Conservation (phyloP, 805 yeast genomes). For the Cyberlindnera euphorbiiphila region DNA sequence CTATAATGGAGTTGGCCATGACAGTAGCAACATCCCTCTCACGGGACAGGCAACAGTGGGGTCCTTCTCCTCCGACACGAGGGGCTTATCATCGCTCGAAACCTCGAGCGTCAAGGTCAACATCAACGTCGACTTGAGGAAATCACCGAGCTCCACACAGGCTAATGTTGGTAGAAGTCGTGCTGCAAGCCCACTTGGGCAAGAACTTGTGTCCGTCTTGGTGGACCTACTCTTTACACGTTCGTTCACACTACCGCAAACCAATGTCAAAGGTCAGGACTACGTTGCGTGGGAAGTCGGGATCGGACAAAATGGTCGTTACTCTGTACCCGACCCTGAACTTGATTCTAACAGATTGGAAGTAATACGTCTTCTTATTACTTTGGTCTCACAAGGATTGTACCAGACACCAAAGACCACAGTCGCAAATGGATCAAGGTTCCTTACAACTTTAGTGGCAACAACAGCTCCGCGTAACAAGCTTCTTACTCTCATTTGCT, state of each 20-base stretch:
- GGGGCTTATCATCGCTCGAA: constrained; percentile 16
- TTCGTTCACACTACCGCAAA: constrained; percentile 48
- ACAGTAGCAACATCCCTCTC: background rate
- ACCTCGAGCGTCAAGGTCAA: constrained; percentile 18
- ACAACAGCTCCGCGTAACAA: constrained; percentile 43
- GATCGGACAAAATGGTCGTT: constrained; percentile 43
- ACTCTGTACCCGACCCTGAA: constrained; percentile 34
- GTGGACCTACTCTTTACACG: constrained; percentile 50
- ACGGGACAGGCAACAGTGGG: constrained; percentile 27
- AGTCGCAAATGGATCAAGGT: constrained; percentile 54
- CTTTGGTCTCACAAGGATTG: constrained; percentile 58
- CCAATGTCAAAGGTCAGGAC: constrained; percentile 30
- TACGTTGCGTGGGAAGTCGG: constrained; percentile 77
- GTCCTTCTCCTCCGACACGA: constrained; percentile 25
- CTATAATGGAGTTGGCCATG: constrained; percentile 8
- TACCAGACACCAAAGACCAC: constrained; percentile 44
- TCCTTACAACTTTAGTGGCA: constrained; percentile 51
- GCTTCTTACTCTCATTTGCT: constrained; percentile 53
- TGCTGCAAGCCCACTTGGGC: constrained; percentile 29
- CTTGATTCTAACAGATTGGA: constrained; percentile 67
- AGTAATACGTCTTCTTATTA: constrained; percentile 55
- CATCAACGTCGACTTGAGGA: constrained; percentile 12
- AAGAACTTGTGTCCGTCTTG: constrained; percentile 34
- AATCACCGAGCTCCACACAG: constrained; percentile 19
- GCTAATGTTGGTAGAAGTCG: constrained; percentile 17